Base-by-base conservation (phyloP, 1,284 basidiomycete species). In the Schizopora paradoxa region DNA sequence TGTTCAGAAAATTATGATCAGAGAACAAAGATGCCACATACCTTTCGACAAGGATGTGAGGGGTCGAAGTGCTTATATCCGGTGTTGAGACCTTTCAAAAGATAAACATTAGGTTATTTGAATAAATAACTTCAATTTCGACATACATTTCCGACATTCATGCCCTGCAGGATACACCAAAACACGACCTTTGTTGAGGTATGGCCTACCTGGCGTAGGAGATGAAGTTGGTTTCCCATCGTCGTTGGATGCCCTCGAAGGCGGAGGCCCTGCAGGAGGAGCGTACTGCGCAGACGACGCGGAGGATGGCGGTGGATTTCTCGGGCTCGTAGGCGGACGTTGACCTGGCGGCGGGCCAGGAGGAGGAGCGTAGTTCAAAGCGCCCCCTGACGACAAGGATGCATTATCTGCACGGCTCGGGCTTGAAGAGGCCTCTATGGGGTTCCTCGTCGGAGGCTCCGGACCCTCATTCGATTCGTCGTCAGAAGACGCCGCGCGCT, bases 31-130 rank as follows among this genome's bases (percentile, higher is more conserved):
- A 14, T 41, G 32, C 27, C 8, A 14, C 28, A 14, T 8, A 31
- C 28, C 28, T 73, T 76, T 41, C 68, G 66, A 56, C 86, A 88
- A 5, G 85, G 81, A 49, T 78, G 66, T 0, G 68, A 61, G 0
- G 84, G 82, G 58, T 87, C 82, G 34, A 67, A 69, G 47, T 75
- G 67, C 61, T 83, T 84, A 63, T 81, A 88, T 2, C 86, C 86
- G 0, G 74, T 77, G 58, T 87, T 86, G 31, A 69, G 66, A 57
- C 85, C 85, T 88, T 45, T 34, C 31, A 33, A 33, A 11, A 29
- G 14, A 22, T 28, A 8, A 32, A 26, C 13, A 54, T 33, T 13
- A 45, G n/a, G 32, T 28, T n/a, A 28, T 29, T 22, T n/a, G 18
- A 8, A 19, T 13, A 16, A 45, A 26, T 16, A 45, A 32, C 21